phyloP scores from a whole-genome alignment of 1,139 yeast species.

The Kodamaea plutei region DNA sequence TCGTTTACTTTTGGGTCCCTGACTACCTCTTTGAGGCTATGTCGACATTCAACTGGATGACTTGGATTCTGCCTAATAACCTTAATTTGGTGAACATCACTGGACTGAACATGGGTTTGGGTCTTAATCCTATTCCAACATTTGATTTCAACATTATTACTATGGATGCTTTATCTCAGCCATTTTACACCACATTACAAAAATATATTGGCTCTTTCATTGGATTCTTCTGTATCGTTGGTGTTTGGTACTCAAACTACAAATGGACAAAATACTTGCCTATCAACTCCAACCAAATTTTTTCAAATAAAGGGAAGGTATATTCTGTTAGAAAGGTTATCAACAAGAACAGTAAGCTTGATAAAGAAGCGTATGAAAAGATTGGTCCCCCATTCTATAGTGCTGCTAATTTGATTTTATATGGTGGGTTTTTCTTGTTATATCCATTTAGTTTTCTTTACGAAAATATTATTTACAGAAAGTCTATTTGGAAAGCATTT shows the following conservation, averaged over 20 bases:
- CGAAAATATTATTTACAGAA: slow-evolving; percentile 9
- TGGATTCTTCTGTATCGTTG: slow-evolving; percentile 13
- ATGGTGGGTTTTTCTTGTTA: slow-evolving; percentile 16
- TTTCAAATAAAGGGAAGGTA: slow-evolving; percentile 14
- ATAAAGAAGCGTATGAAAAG: slow-evolving; percentile 15
- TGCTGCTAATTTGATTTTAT: slow-evolving; percentile 24
- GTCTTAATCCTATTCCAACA: slow-evolving; percentile 17
- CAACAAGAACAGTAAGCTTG: slow-evolving; percentile 11
- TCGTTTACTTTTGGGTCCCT: slow-evolving; percentile 19
- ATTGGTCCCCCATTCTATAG: slow-evolving; percentile 40
- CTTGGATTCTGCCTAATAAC: slow-evolving; percentile 19
- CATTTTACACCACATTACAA: slow-evolving; percentile 13
- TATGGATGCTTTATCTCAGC: slow-evolving; percentile 9
- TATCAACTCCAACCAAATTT: slow-evolving; percentile 13
- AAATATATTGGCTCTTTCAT: slow-evolving; percentile 14
- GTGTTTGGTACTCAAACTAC: slow-evolving; percentile 14
- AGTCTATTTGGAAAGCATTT: slow-evolving; percentile 9
- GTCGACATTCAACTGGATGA: slow-evolving; percentile 18
- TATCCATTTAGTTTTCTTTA: slow-evolving; percentile 16
- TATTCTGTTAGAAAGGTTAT: slow-evolving; percentile 14
- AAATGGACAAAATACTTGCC: slow-evolving; percentile 17
- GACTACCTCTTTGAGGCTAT: slow-evolving; percentile 16
- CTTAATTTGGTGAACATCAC: slow-evolving; percentile 16
- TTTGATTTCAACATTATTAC: slow-evolving; percentile 18
- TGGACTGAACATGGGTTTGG: slow-evolving; percentile 15